A percentile compares a stretch with the other conserved stretches of the same genome.
Evolutionary conservation across 345 rosid genomes (phyloP).

Genomic region (Pugionium dolabratum): DNA sequence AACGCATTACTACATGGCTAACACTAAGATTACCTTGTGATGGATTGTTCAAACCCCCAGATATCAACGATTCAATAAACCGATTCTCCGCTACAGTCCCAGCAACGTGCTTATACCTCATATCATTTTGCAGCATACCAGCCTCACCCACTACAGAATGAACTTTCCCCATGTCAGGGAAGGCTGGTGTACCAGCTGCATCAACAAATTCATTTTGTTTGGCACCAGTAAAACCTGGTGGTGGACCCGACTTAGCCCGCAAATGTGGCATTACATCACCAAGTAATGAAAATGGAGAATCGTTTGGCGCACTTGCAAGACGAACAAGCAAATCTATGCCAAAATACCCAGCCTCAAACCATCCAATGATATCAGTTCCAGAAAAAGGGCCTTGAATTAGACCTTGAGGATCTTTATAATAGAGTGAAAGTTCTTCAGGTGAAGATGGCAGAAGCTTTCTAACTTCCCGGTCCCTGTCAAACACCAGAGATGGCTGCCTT

Average conservation of each 20-base stretch:
- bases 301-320: slow-evolving; percentile 64
- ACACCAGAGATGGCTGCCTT: slow-evolving; percentile 61
- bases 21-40: slow-evolving; percentile 59
- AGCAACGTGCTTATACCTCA: slow-evolving; percentile 53
- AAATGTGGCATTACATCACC: slow-evolving; percentile 99
- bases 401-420: slow-evolving; percentile 96
- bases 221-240: slow-evolving; percentile 84
- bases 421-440: slow-evolving; percentile 74
- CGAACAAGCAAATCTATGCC: slow-evolving; percentile 89
- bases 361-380: slow-evolving; percentile 89
- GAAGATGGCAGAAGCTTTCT: slow-evolving; percentile 57
- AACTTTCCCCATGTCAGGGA: slow-evolving; percentile 50
- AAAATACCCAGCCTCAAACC: slow-evolving; percentile 98
- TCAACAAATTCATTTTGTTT: slow-evolving; percentile 66
- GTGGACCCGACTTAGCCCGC: slow-evolving; percentile 93
- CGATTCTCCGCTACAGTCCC: slow-evolving; percentile 85
- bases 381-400: slow-evolving; percentile 87
- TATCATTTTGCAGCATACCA: slow-evolving; percentile 60
- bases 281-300: slow-evolving; percentile 68
- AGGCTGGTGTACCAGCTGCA: slow-evolving; percentile 49
- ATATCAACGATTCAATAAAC: slow-evolving; percentile 92
- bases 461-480: slow-evolving; percentile 75
- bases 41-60: slow-evolving; percentile 52
- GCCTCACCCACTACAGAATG: slow-evolving; percentile 48
- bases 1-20: slow-evolving; percentile 16